phyloP scores from a whole-genome alignment of 345 rosid genomes.

The Gossypium rotundifolium region DNA sequence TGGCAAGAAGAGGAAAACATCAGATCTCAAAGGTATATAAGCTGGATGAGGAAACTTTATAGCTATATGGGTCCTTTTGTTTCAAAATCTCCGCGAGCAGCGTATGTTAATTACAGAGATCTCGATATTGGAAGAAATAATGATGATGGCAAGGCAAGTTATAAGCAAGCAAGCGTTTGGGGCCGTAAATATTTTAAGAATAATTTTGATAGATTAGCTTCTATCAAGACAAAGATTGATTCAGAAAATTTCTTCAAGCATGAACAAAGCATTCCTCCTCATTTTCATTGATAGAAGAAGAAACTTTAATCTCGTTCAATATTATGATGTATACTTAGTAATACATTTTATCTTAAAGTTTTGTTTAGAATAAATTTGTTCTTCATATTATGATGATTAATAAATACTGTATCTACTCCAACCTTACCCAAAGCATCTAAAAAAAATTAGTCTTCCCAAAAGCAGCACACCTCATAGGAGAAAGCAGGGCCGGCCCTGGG shows the following conservation, averaged over 20 bases:
- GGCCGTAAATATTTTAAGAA: slow-evolving; percentile 5
- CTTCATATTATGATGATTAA: too few relatives aligned
- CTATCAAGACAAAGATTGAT: not conserved
- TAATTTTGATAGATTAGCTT: not conserved
- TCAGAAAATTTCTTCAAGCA: not conserved
- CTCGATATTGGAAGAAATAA: not conserved
- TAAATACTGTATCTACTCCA: too few relatives aligned
- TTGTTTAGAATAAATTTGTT: too few relatives aligned
- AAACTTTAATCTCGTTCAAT: not conserved
- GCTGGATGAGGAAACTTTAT: not conserved
- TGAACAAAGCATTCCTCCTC: slow-evolving; percentile 6
- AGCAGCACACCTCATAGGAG: too few relatives aligned
- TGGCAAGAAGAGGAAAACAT: not conserved
- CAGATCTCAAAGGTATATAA: not conserved
- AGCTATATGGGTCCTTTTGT: not conserved
- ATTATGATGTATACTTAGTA: too few relatives aligned
- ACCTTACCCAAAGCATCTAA: too few relatives aligned
- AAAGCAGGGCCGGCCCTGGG: too few relatives aligned
- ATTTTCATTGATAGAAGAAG: not conserved
- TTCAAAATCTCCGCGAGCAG: not conserved
- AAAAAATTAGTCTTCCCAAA: too few relatives aligned
- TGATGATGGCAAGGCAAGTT: not conserved
- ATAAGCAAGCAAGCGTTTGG: not conserved
- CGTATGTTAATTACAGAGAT: slow-evolving; percentile 1
- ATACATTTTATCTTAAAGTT: too few relatives aligned